Evolutionary conservation across 1,284 basidiomycete species (phyloP), one percentile per base, ranked within the genome.

Genomic region (Sporisorium graminicola): DNA sequence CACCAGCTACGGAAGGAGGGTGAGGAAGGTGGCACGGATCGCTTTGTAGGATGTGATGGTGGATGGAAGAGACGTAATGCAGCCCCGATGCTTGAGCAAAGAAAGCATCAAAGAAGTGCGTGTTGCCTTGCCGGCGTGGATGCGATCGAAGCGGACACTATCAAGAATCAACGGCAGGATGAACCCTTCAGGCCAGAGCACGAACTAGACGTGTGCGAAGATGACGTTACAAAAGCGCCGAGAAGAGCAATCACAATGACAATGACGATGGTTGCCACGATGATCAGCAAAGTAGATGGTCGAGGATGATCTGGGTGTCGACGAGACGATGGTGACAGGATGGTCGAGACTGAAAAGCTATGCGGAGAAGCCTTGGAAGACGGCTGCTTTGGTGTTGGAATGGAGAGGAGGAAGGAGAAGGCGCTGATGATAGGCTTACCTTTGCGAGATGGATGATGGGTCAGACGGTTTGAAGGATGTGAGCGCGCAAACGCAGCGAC

Each of bases 381-480:
- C 12, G 26, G 29, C 18, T 20, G 49, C 8, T 29, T 31, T 8
- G n/a, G 26, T 10, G 49, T 16, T 5, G n/a, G 49, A 29, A 31
- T 22, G 49, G 29, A 27, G 18, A 13, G 49, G 49, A 31, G 29
- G 13, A 26, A 10, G 9, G 29, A n/a, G 12, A 33, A n/a, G 49
- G 16, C 27, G 27, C 27, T 16, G 46, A 49, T 16, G 47, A 31
- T 49, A 14, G 29, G 29, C 49, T 50, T 50, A 50, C 49, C 49
- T 50, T 50, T 49, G 16, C 18, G 16, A 31, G 18, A 31, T 50
- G 47, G 29, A 27, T 49, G 10, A 29, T 27, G 47, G 27, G 27
- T 16, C 47, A 31, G 24, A 49, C 27, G 27, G 26, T 49, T 49
- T 49, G 37, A 13, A 37, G 35, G 35, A 37, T 10, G 35, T 12